Conservation (phyloP, 2,329 filamentous ascomycete genomes). For the Bipolaris bicolor region DNA sequence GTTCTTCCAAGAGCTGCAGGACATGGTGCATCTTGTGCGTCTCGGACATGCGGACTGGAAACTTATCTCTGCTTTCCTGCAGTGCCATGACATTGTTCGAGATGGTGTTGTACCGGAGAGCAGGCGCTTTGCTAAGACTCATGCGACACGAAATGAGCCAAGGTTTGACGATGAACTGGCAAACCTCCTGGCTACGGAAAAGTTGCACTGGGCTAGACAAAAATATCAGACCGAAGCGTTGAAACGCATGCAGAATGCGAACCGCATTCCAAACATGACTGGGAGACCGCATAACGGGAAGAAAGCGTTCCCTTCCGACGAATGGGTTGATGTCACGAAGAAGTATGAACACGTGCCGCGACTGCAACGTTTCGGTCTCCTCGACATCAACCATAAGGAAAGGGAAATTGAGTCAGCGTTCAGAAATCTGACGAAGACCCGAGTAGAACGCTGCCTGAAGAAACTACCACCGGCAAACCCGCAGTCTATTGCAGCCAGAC, state of each 20-base stretch:
- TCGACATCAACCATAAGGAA: background rate
- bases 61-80: slow-evolving; percentile 22
- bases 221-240: background rate
- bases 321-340: background rate
- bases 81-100: slow-evolving; percentile 15
- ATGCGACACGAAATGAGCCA: too few relatives aligned
- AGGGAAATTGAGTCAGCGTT: background rate
- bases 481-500: background rate
- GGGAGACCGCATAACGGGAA: background rate
- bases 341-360: background rate
- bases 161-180: background rate
- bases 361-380: background rate
- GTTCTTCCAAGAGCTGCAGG: slow-evolving; percentile 11
- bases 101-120: background rate
- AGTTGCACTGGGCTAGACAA: background rate
- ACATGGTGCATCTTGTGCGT: slow-evolving; percentile 18
- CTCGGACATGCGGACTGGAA: slow-evolving; percentile 22
- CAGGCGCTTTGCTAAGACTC: background rate
- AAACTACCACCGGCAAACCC: background rate
- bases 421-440: background rate
- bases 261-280: background rate
- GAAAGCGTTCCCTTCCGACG: background rate
- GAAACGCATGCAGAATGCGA: background rate
- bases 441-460: background rate
- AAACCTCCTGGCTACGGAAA: background rate